These are phyloP conservation scores for Penicillium alfredii DNA, from an alignment of 495 filamentous ascomycete genomes.

Conservation along the genomic window DNA sequence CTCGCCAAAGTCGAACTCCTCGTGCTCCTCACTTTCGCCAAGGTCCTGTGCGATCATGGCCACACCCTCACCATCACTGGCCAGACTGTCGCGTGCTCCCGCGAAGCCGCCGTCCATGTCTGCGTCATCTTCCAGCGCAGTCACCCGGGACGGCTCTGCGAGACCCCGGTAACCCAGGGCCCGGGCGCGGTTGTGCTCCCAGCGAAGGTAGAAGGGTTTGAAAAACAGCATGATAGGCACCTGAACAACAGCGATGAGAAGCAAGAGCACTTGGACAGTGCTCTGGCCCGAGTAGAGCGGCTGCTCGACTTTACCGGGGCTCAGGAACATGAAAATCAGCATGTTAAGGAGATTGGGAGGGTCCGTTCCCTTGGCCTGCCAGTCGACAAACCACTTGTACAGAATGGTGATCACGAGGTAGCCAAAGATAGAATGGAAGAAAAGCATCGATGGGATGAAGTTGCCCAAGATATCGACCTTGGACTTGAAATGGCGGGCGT, in stretches of 20 bases:
- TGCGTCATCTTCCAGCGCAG: slow-evolving; percentile 77
- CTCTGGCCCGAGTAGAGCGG: slow-evolving; percentile 73
- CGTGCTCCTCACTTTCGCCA: slow-evolving; percentile 67
- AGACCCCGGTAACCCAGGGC: slow-evolving; percentile 87
- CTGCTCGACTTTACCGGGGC: slow-evolving; percentile 68
- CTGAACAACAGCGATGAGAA: slow-evolving; percentile 78
- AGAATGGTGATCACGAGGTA: slow-evolving; percentile 91
- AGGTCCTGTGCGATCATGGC: slow-evolving; percentile 89
- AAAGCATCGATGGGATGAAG: slow-evolving; percentile 96
- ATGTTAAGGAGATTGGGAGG: slow-evolving; percentile 93
- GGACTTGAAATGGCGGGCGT: slow-evolving; percentile 88
- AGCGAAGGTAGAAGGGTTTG: slow-evolving; percentile 89
- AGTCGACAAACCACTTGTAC: slow-evolving; percentile 95
- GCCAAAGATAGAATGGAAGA: slow-evolving; percentile 98
- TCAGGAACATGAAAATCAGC: slow-evolving; percentile 99
- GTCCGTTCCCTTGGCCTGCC: slow-evolving; percentile 55
- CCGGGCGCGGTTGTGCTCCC: slow-evolving; percentile 85
- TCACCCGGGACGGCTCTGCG: slow-evolving; percentile 78
- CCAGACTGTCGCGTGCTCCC: slow-evolving; percentile 61
- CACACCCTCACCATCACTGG: slow-evolving; percentile 77
- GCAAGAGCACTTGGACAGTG: slow-evolving; percentile 64
- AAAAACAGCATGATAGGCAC: slow-evolving; percentile 89
- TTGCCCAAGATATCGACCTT: slow-evolving; percentile 94
- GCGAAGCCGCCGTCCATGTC: slow-evolving; percentile 40
- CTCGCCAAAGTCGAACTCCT: slow-evolving; percentile 94